A percentile compares a stretch with the other conserved stretches of the same genome.
Conservation (phyloP, 306 rosid species). For the Parietaria judaica region DNA sequence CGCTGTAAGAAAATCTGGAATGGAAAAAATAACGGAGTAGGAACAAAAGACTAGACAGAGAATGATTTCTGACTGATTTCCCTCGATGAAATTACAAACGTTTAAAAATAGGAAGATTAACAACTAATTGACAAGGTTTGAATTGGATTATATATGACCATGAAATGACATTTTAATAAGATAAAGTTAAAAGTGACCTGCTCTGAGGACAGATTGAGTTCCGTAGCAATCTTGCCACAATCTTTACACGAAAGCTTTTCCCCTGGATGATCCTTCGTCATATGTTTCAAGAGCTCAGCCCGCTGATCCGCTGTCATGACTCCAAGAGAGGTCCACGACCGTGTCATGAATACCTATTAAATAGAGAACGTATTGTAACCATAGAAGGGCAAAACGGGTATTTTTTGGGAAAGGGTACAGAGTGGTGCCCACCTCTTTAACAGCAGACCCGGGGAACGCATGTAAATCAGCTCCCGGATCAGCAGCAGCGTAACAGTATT, state of each 20-base stretch:
- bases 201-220: slow-evolving; percentile 65
- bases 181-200: slow-evolving; percentile 4
- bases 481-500: slow-evolving; percentile 81
- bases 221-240: slow-evolving; percentile 75
- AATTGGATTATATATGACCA: no score
- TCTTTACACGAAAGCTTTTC: slow-evolving; percentile 62
- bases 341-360: slow-evolving; percentile 52
- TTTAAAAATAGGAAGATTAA: no score
- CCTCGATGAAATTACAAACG: no score
- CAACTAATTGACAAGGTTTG: no score
- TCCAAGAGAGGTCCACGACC: slow-evolving; percentile 76
- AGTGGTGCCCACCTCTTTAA: slow-evolving; percentile 52
- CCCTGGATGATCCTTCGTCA: slow-evolving; percentile 37
- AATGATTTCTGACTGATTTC: no score
- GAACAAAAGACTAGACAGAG: no score
- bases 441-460: slow-evolving; percentile 95
- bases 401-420: not conserved
- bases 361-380: not conserved
- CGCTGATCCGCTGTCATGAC: slow-evolving; percentile 88
- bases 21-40: no score
- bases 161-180: not conserved
- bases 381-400: not conserved
- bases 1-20: no score
- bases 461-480: slow-evolving; percentile 61
- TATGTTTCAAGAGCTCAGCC: slow-evolving; percentile 52